Base-by-base conservation (phyloP, 352 stramenopile genomes). In the Pythium folliculosum region DNA sequence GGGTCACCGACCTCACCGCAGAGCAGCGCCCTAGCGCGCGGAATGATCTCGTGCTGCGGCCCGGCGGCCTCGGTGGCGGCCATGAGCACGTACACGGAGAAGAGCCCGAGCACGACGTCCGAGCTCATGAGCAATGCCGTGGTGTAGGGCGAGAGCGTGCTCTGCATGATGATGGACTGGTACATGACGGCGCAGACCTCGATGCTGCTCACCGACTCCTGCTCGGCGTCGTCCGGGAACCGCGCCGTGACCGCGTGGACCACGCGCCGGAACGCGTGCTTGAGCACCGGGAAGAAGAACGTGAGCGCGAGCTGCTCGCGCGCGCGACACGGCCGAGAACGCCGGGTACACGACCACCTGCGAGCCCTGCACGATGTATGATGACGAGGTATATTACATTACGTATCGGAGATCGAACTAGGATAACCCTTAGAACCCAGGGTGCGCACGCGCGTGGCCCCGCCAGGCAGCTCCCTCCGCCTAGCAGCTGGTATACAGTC, bases 131-230 rank as follows among this genome's bases (percentile, higher is more conserved):
- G 16, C 10, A 65, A 4, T 21, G 49, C 54, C 1, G 53, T 51
- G 0, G 58, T 51, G 17, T 47, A 14, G 17, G 40, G 16, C 3
- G 66, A 65, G 7, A 59, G 60, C 10, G 48, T 57, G 16, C 8
- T 65, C 37, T 72, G 59, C 59, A 69, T 72, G 45, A 69, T 65
- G 30, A 54, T 63, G 12, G 59, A 58, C 47, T 72, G 66, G 38
- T 67, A 72, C n/a, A 72, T 59, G 2, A 48, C 14, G 1, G 45
- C 53, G 25, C 59, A 64, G 17, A 68, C 65, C 60, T 72, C 66
- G n/a, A 65, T 37, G 21, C 43, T 32, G n/a, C 23, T 57, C 17
- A 71, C 53, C 19, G 52, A 45, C 10, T 58, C 51, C 50, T 66
- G 54, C 14, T 48, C 43, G 10, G 35, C 30, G 50, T 58, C 37